These are phyloP conservation scores for Penicillium expansum DNA, from an alignment of 2,329 filamentous ascomycete species.

Conservation along the genomic window DNA sequence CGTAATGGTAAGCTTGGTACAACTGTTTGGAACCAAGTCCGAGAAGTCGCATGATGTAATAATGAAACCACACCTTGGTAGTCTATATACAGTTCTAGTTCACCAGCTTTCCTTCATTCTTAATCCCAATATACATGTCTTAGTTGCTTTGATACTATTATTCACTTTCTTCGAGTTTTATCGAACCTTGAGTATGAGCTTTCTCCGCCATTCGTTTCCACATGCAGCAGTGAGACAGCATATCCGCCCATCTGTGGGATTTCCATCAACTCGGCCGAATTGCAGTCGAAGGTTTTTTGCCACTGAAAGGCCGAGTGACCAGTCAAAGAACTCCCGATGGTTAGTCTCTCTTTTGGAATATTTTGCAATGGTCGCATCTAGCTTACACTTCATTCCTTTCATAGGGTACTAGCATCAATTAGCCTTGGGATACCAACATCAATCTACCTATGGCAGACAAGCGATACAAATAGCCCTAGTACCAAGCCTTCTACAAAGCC, in stretches of 20 bases:
- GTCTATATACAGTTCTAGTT: background rate
- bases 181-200: background rate
- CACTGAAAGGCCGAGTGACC: background rate
- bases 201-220: background rate
- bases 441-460: background rate
- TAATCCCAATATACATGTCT: background rate
- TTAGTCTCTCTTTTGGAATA: background rate
- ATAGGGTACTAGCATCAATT: background rate
- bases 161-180: no score
- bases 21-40: background rate
- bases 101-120: background rate
- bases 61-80: background rate
- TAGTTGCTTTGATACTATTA: no score
- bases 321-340: background rate
- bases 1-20: background rate
- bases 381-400: background rate
- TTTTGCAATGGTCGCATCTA: background rate
- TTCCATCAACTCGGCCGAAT: background rate
- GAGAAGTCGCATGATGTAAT: background rate
- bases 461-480: background rate
- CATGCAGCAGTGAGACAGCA: background rate
- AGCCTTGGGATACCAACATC: background rate
- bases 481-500: background rate
- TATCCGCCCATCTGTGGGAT: background rate
- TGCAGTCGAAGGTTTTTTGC: background rate